Base-by-base conservation (phyloP, 2,329 filamentous ascomycete genomes). In the Neurospora sp. region DNA sequence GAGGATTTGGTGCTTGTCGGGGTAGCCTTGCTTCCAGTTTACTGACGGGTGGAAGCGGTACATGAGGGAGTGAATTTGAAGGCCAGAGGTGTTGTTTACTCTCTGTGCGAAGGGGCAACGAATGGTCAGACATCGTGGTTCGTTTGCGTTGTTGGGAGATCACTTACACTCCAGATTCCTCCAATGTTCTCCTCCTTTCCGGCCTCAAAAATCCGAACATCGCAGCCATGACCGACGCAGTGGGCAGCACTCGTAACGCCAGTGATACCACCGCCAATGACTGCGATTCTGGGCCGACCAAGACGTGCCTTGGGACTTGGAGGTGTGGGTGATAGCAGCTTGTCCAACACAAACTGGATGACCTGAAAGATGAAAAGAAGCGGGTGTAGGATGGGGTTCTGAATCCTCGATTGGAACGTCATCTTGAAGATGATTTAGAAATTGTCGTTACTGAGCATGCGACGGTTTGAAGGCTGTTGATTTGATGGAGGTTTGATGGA, bases 21-120 rank as follows among this genome's bases (percentile, higher is more conserved):
- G 93, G 76, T 96, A 96, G n/a, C 91, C 91, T 38, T 84, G 82
- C 40, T 86, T 82, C 88, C 91, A 96, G 71, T 86, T 84, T 1
- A 96, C 87, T 0, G 90, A 91, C 0, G 93, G 93, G 74, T 95
- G 91, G 78, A 96, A 97, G 28, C 92, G 87, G 79, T 95, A 96
- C 92, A 96, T 96, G 70, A 94, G 79, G 23, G 89, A 92, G 78
- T 96, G 92, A 28, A 96, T 94, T 76, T 96, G 92, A 0, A 96
- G 85, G 17, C 91, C 88, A 0, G 91, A 94, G 0, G 91, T 94
- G 68, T 91, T 91, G 81, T 96, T 95, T 52, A 96, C 91, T 79
- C 86, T 86, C 88, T 92, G 46, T 4, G n/a, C 33, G 28, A 33
- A 36, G 5, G 1, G 3, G 57, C 19, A 70, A 46, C 2, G 0